Conservation (phyloP, 2,329 filamentous ascomycete species). For the Cordyceps fumosorosea region DNA sequence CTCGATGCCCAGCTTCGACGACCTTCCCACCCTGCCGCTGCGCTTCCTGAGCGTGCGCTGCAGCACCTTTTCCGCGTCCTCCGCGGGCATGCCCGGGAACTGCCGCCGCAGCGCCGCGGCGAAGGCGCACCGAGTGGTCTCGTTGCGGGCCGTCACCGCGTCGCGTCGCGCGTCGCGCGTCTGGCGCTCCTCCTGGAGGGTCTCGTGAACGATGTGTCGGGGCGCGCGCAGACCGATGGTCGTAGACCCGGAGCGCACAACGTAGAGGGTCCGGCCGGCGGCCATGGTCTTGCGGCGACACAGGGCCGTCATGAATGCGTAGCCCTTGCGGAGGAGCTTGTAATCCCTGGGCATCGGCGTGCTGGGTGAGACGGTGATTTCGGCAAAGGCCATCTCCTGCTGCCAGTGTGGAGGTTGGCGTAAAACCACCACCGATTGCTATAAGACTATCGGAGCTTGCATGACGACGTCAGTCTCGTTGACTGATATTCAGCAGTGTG, state of each 20-base stretch:
- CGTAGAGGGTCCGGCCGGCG: constrained; percentile 27
- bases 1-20: constrained; percentile 29
- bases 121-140: constrained; percentile 26
- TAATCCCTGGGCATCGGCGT: constrained; percentile 33
- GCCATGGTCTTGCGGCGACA: constrained; percentile 33
- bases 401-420: background rate
- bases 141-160: constrained; percentile 29
- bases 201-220: constrained; percentile 21
- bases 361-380: constrained; percentile 19
- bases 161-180: constrained; percentile 27
- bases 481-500: background rate
- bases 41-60: constrained; percentile 37
- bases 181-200: constrained; percentile 23
- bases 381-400: constrained; percentile 6
- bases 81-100: constrained; percentile 35
- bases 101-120: constrained; percentile 26
- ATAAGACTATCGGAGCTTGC: background rate
- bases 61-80: constrained; percentile 28
- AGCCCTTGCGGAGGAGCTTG: constrained; percentile 34
- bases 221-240: constrained; percentile 36
- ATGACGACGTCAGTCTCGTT: background rate
- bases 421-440: background rate
- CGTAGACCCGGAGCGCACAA: constrained; percentile 25
- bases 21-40: constrained; percentile 41
- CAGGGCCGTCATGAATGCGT: constrained; percentile 34